Evolutionary conservation across 225 moss, liverwort and hornwort species (phyloP), one percentile per base, ranked within the genome.

Genomic region (Bryoerythrophyllum caledonicum): DNA sequence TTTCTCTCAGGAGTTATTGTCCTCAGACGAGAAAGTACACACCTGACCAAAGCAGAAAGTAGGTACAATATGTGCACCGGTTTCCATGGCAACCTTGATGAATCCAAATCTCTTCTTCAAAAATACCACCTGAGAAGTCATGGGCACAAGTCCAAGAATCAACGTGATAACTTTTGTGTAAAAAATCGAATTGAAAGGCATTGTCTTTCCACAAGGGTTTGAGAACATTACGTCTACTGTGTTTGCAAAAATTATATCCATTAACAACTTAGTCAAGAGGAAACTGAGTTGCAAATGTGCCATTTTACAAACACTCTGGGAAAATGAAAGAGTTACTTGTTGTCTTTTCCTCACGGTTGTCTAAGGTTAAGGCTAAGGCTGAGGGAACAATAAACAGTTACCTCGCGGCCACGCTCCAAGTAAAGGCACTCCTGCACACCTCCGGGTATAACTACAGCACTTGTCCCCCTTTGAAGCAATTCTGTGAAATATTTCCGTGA

Each of bases 11-110:
- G 63, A 43, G 37, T 20, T 55, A 34, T 34, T 54, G n/a, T n/a
- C 34, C 54, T 26, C 13, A 26, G 46, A 68, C 48, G 37, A 40
- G 21, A 10, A 44, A 54, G 61, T 10, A 73, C 81, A 48, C 82
- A 95, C 95, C 84, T 95, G 96, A 82, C 94, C 94, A 83, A 97
- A 94, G 88, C 90, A 92, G 78, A 94, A 94, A 56, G 85, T 82
- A 37, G 97, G 97, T 53, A 97, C 91, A 79, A 97, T 60, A 20
- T 90, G 90, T 48, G 97, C 80, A 60, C 93, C 93, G 75, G 88
- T 76, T 88, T 97, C 90, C 3, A 97, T 80, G 62, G 93, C 97
- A 76, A 86, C 82, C 73, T 93, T 91, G 38, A 94, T 73, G 38
- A 97, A 97, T 38, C 94, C 97, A 71, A 73, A 83, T 57, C 93